Evolutionary conservation across 2,329 filamentous ascomycete species (phyloP).

Genomic region (Talaromyces pinophilus): DNA sequence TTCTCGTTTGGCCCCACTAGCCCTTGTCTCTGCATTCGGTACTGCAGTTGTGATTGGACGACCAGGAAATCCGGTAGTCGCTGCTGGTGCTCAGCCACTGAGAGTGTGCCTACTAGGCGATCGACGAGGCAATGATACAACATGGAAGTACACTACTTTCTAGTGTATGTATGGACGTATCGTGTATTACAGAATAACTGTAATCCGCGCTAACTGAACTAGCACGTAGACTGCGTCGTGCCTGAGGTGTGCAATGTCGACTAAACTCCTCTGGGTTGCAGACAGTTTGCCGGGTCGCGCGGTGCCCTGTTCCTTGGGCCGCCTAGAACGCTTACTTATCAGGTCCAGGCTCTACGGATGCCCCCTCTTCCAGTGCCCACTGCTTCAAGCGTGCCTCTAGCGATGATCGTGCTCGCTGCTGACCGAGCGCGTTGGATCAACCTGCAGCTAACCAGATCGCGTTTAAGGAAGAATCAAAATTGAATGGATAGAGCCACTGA

Average conservation of each 20-base stretch:
- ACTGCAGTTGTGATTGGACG: background rate
- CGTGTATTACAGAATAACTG: background rate
- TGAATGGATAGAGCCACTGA: background rate
- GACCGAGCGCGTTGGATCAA: constrained; percentile 12
- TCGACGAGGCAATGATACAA: constrained; percentile 4
- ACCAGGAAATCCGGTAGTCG: background rate
- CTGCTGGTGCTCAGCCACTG: constrained; percentile 2
- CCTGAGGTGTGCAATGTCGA: constrained; percentile 14
- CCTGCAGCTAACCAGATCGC: constrained; percentile 13
- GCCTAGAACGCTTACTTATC: constrained; percentile 21
- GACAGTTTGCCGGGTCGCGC: background rate
- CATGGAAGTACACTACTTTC: background rate
- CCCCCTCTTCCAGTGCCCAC: background rate
- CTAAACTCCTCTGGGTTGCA: constrained; percentile 7
- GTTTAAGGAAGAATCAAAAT: background rate
- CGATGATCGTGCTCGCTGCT: background rate
- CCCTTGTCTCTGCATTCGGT: constrained; percentile 14
- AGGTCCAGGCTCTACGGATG: constrained; percentile 9
- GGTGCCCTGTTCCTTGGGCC: constrained; percentile 21
- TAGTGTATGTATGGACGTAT: background rate
- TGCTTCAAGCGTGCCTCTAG: background rate
- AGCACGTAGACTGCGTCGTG: constrained; percentile 6
- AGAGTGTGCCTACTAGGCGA: background rate
- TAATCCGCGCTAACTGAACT: background rate
- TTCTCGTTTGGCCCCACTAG: background rate